Evolutionary conservation across 768 basidiomycete genomes (phyloP).

Genomic region (Pleurotus djamor): DNA sequence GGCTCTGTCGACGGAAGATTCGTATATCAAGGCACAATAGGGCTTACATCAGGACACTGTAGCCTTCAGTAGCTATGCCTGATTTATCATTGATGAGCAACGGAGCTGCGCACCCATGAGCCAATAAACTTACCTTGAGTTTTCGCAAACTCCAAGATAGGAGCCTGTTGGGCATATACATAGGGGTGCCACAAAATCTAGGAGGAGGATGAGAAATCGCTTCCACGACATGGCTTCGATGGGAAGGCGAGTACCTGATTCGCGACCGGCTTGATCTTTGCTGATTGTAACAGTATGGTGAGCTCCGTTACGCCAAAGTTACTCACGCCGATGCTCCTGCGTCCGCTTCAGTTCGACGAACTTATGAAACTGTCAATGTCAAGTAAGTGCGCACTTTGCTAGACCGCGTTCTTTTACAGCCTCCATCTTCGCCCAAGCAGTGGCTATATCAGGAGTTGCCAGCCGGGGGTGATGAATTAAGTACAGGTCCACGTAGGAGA

Average conservation of each 20-base stretch:
- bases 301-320: slow-evolving; percentile 63
- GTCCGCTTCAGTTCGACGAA: not conserved
- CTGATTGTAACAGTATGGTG: slow-evolving; percentile 49
- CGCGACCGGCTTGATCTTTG: slow-evolving; percentile 60
- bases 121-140: slow-evolving; percentile 30
- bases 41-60: slow-evolving; percentile 61
- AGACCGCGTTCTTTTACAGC: slow-evolving; percentile 52
- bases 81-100: not conserved
- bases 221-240: not conserved
- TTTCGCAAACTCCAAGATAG: slow-evolving; percentile 55
- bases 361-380: not conserved
- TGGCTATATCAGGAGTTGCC: slow-evolving; percentile 56
- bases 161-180: slow-evolving; percentile 49
- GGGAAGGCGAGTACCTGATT: slow-evolving; percentile 53
- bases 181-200: slow-evolving; percentile 75
- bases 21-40: not conserved
- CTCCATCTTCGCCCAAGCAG: slow-evolving; percentile 65
- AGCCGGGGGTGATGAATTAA: slow-evolving; percentile 60
- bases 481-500: slow-evolving; percentile 63
- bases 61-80: slow-evolving; percentile 66
- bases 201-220: slow-evolving; percentile 5
- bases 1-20: not conserved
- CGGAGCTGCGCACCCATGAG: not conserved
- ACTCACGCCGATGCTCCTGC: slow-evolving; percentile 70
- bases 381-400: slow-evolving; percentile 39